These are phyloP conservation scores for Talaromyces liani DNA, from an alignment of 495 filamentous ascomycete species.

Conservation along the genomic window DNA sequence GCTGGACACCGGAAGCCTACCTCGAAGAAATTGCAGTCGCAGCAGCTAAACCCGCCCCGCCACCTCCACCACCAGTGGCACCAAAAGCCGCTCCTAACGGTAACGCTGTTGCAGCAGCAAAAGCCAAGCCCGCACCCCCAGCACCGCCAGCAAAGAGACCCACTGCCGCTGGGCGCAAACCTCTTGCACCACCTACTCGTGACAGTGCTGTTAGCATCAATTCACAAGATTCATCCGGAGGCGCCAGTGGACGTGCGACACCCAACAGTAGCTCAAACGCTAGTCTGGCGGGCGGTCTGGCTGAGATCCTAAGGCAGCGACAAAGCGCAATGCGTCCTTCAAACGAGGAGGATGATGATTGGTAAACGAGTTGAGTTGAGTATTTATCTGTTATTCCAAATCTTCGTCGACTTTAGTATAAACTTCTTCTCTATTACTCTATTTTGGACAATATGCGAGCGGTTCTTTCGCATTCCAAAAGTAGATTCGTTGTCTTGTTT, in stretches of 20 bases:
- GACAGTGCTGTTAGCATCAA: slow-evolving; percentile 71
- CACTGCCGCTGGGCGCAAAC: slow-evolving; percentile 54
- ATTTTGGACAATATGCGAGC: neutral
- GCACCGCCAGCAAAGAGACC: slow-evolving; percentile 87
- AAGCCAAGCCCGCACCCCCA: slow-evolving; percentile 67
- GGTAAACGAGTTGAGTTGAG: slow-evolving; percentile 25
- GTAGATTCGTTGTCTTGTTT: neutral
- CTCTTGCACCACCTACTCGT: slow-evolving; percentile 51
- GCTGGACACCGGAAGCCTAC: slow-evolving; percentile 91
- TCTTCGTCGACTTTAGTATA: neutral
- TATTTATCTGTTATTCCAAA: neutral
- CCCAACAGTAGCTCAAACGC: slow-evolving; percentile 58
- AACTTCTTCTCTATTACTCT: neutral
- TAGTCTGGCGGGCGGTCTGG: slow-evolving; percentile 76
- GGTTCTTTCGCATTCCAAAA: neutral
- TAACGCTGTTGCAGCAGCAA: slow-evolving; percentile 40
- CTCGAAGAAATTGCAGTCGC: slow-evolving; percentile 63
- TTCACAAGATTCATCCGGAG: slow-evolving; percentile 50
- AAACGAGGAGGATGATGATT: slow-evolving; percentile 66
- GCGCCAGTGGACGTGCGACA: slow-evolving; percentile 59
- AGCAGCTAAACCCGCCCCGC: slow-evolving; percentile 40
- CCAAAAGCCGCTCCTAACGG: slow-evolving; percentile 43
- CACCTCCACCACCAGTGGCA: slow-evolving; percentile 51
- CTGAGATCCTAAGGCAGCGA: slow-evolving; percentile 69
- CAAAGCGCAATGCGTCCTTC: slow-evolving; percentile 61